Evolutionary conservation across 257 asterid species (phyloP).

Genomic region (Nicotiana knightiana): DNA sequence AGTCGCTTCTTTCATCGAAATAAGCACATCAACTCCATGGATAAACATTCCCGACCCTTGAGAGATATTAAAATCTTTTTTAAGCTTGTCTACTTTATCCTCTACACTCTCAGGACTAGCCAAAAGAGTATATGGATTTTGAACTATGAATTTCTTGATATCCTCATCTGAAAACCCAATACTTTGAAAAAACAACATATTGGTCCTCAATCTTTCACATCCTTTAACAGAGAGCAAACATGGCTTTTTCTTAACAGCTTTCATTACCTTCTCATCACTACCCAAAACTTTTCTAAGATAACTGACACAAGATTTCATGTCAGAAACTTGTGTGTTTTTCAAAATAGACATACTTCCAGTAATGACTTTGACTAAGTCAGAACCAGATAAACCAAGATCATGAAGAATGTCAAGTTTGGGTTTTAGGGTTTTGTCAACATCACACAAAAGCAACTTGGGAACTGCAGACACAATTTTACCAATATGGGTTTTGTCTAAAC

Average conservation of each 20-base stretch:
- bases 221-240: neutral
- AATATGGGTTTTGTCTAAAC: constrained; percentile 9
- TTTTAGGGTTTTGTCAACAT: constrained; percentile 12
- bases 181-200: neutral
- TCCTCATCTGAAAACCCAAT: neutral
- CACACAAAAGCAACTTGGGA: neutral
- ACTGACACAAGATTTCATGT: neutral
- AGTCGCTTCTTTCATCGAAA: neutral
- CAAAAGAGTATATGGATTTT: neutral
- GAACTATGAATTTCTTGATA: neutral
- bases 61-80: neutral
- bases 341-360: neutral
- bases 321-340: neutral
- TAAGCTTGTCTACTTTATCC: neutral
- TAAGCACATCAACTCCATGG: neutral
- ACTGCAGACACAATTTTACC: constrained; percentile 7
- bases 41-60: constrained; percentile 13
- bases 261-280: constrained; percentile 3
- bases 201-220: neutral
- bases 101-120: constrained; percentile 1
- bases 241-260: neutral
- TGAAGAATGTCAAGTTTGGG: constrained; percentile 13
- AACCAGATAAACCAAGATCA: neutral
- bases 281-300: constrained; percentile 11
- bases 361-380: neutral